Evolutionary conservation across 257 asterid species (phyloP).

Genomic region (Penstemon newberryi): DNA sequence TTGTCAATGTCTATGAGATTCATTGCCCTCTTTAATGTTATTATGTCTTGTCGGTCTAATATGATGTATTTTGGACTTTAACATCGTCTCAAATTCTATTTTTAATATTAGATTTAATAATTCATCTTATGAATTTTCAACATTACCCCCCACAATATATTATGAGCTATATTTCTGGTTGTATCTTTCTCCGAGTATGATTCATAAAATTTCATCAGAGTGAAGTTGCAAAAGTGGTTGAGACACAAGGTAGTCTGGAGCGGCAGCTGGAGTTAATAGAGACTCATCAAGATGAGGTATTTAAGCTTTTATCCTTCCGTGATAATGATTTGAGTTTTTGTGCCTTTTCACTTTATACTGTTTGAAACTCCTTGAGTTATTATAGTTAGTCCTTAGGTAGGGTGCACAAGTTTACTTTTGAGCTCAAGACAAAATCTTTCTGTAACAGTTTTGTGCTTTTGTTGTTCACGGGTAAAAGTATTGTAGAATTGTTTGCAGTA

Average conservation of each 20-base stretch:
- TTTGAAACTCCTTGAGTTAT: not conserved
- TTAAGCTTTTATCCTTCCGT: constrained; percentile 21
- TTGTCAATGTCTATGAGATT: constrained; percentile 11
- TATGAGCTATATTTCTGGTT: constrained; percentile 7
- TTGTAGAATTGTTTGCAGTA: not conserved
- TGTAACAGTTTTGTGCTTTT: not conserved
- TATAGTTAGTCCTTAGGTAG: not conserved
- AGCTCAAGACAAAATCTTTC: not conserved
- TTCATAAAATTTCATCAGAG: constrained; percentile 45
- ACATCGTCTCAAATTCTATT: constrained; percentile 4
- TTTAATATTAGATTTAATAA: not conserved
- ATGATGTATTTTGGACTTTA: constrained; percentile 9
- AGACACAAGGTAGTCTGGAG: constrained; percentile 78
- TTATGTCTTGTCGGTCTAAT: not conserved
- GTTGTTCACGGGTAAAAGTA: not conserved
- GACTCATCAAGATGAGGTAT: constrained; percentile 97
- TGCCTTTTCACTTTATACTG: not conserved
- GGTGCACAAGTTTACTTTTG: constrained; percentile 7
- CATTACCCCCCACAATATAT: not conserved
- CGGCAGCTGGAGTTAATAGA: constrained; percentile 90
- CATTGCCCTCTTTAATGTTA: not conserved
- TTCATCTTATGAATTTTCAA: constrained; percentile 10
- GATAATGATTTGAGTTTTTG: constrained; percentile 7
- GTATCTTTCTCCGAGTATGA: constrained; percentile 11
- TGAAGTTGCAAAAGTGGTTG: constrained; percentile 94